phyloP scores from a whole-genome alignment of 345 rosid species.

The Eucalyptus pauciflora region DNA sequence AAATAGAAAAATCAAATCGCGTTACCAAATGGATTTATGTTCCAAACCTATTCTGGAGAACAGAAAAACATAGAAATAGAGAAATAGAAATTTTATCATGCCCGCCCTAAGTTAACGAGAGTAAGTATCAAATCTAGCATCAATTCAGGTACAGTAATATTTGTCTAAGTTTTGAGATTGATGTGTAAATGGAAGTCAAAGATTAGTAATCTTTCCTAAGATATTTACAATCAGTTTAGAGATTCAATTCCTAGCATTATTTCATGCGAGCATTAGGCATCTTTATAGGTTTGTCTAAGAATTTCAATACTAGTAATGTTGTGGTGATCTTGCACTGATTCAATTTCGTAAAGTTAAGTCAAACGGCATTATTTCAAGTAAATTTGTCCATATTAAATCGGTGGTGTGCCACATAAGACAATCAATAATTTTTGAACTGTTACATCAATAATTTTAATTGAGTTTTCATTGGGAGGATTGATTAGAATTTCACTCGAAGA shows the following conservation, averaged over 20 bases:
- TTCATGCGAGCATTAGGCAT: background rate
- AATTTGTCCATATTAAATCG: background rate
- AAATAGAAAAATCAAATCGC: too few species aligned
- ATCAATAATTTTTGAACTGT: accelerated
- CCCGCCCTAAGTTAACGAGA: background rate
- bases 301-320: background rate
- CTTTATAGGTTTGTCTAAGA: background rate
- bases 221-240: background rate
- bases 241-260: background rate
- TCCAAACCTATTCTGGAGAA: too few species aligned
- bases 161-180: background rate
- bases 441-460: background rate
- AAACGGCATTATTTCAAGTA: background rate
- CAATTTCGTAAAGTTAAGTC: background rate
- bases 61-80: too few species aligned
- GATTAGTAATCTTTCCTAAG: background rate
- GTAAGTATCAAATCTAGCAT: background rate
- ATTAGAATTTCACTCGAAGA: background rate
- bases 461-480: background rate
- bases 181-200: background rate
- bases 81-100: too few species aligned
- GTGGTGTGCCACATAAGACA: accelerated
- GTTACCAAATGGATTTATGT: too few species aligned
- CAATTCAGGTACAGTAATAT: background rate
- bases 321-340: background rate